Evolutionary conservation across 2,329 filamentous ascomycete genomes (phyloP), one percentile per base, ranked within the genome.

Genomic region (Paecilomyces sp.): DNA sequence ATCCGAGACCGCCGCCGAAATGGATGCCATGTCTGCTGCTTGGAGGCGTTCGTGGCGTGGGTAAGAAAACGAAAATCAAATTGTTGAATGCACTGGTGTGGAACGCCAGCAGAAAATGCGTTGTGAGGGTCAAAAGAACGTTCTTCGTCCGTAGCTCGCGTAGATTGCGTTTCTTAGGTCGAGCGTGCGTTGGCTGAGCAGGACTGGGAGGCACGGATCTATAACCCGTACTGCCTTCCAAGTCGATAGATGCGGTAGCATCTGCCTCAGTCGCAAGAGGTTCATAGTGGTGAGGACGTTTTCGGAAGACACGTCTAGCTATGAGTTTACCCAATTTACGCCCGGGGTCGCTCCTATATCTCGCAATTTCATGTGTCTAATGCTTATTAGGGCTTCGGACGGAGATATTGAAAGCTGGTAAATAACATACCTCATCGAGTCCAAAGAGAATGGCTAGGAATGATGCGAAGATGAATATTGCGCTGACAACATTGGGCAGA

Each of bases 41-140:
- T 74, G 73, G 77, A 0, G 71, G 73, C 62, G 79, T 85, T 3
- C 87, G 85, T 0, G 88, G 87, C 0, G 88, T 89, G 0, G 89
- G 90, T 54, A 92, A 80, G 72, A 92, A 92, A 56, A 91, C 81
- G 62, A 90, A 89, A 78, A 87, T 90, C 53, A 92, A 82, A 1
- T 88, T 84, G 69, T 90, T 88, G 77, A 91, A 92, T 30, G 88
- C 87, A 61, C 87, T 88, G 66, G 91, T 80, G 74, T 91, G 88
- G 67, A 91, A 85, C 63, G 88, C 86, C 65, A 90, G 85, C 55
- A 91, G 83, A 33, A 86, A 86, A 63, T 88, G 86, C 28, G 81
- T 83, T 55, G 89, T 68, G 2, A 91, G 71, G 0, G 81, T 84
- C 63, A 81, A 75, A n/a, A 84, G 67, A 28, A 85, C 79, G 61